These are phyloP conservation scores for Avena insularis DNA, from an alignment of 176 grass and related monocot genomes.

Conservation along the genomic window DNA sequence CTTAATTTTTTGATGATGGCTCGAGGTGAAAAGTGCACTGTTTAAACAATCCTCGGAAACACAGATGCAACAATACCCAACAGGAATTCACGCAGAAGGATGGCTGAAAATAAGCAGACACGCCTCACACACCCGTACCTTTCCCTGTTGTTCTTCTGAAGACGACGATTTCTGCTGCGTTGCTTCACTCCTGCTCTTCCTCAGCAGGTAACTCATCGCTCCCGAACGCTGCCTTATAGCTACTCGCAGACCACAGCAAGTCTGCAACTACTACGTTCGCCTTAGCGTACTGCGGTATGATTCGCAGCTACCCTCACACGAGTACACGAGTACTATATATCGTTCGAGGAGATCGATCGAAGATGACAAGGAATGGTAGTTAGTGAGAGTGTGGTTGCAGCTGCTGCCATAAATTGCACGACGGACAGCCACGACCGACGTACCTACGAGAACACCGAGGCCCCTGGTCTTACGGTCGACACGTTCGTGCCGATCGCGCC, in stretches of 20 bases:
- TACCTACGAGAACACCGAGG: background rate
- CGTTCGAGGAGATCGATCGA: background rate
- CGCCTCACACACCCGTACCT: background rate
- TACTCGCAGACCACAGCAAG: background rate
- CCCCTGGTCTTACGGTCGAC: background rate
- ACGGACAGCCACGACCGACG: background rate
- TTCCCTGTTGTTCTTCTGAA: constrained; percentile 9
- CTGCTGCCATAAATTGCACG: background rate
- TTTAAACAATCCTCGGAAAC: background rate
- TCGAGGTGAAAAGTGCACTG: no score
- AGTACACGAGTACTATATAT: background rate
- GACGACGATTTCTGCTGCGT: background rate
- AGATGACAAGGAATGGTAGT: background rate
- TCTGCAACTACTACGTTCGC: background rate
- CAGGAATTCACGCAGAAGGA: background rate
- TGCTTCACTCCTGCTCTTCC: background rate
- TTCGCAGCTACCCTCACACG: background rate
- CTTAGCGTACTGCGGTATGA: background rate
- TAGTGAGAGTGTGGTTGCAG: background rate
- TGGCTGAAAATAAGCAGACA: background rate
- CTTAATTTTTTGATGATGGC: no score
- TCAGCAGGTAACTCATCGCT: constrained; percentile 31
- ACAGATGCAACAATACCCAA: background rate
- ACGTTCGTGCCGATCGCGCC: background rate
- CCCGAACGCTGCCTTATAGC: background rate